Percentiles rank a stretch among this genome's conserved stretches.
Evolutionary conservation across 1,139 yeast species (phyloP).

Genomic region (Ogataea hybrid): DNA sequence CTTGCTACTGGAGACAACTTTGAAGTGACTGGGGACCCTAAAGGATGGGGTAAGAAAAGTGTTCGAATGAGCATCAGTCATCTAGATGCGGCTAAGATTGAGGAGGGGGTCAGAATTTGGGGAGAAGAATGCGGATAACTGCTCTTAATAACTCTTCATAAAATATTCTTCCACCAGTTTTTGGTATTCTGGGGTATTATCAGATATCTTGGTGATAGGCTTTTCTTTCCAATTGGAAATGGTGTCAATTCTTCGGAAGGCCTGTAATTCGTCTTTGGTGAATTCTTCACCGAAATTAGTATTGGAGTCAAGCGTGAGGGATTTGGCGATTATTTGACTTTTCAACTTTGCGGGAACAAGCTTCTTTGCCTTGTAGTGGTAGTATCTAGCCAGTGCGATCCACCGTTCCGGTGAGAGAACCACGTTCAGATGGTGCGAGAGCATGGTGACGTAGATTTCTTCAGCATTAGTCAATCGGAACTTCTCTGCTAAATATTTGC

Average conservation of each 20-base stretch:
- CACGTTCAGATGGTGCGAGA: constrained; percentile 1
- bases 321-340: constrained; percentile 1
- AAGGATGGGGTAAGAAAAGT: constrained; percentile 57
- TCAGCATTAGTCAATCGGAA: constrained; percentile 2
- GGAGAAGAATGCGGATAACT: constrained; percentile 46
- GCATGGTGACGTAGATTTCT: constrained; percentile 7
- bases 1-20: constrained; percentile 74
- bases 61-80: constrained; percentile 66
- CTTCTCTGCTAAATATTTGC: constrained; percentile 4
- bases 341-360: constrained; percentile 1
- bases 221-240: too few species aligned
- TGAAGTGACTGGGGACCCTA: constrained; percentile 63
- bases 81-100: constrained; percentile 48
- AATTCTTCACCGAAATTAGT: not conserved
- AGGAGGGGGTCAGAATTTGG: constrained; percentile 61
- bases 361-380: constrained; percentile 6
- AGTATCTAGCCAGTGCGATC: constrained; percentile 12
- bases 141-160: too few species aligned
- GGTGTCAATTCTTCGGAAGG: too few species aligned
- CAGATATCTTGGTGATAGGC: too few species aligned
- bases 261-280: too few species aligned
- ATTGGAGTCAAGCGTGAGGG: constrained; percentile 1
- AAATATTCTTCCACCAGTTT: too few species aligned
- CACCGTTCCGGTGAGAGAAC: constrained; percentile 5
- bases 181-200: too few species aligned